Percentiles rank a stretch among this genome's conserved stretches.
phyloP scores from a whole-genome alignment of 106 monocot genomes.

The Agapanthus africanus region DNA sequence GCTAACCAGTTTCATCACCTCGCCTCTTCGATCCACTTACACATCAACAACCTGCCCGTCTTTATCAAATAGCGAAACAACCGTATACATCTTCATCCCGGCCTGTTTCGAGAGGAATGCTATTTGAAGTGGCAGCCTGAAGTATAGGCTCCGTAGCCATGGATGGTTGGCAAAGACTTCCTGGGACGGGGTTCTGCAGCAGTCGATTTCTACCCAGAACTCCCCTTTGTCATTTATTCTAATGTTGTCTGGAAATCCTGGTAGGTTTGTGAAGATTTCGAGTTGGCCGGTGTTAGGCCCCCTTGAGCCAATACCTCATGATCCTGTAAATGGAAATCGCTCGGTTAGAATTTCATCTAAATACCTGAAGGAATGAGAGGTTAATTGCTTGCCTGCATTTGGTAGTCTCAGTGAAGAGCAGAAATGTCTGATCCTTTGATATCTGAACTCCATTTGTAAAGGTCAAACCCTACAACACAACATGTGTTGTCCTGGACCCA shows the following conservation, averaged over 20 bases:
- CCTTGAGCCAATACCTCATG: conserved; percentile 79
- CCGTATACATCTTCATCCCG: conserved; percentile 70
- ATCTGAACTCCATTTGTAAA: conserved; percentile 93
- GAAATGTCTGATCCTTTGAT: conserved; percentile 64
- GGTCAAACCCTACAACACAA: conserved; percentile 59
- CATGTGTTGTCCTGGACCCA: conserved; percentile 36
- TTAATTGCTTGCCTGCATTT: conserved; percentile 57
- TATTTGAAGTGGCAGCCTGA: conserved; percentile 61
- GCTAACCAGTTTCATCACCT: conserved; percentile 76
- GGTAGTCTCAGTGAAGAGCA: conserved; percentile 82
- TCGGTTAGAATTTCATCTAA: too few relatives aligned
- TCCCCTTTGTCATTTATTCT: conserved; percentile 52
- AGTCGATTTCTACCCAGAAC: conserved; percentile 92
- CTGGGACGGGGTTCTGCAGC: conserved; percentile 57
- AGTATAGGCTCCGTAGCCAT: conserved; percentile 78
- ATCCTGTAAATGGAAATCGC: conserved; percentile 59
- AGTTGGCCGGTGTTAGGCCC: conserved; percentile 36
- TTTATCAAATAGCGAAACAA: conserved; percentile 46
- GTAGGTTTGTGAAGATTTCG: conserved; percentile 75
- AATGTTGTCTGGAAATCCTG: conserved; percentile 90
- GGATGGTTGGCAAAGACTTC: conserved; percentile 62
- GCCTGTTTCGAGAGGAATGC: conserved; percentile 29
- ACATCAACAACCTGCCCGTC: conserved; percentile 53
- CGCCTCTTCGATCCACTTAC: conserved; percentile 55
- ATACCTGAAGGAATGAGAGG: neutral